Base-by-base conservation (phyloP, 345 rosid species). In the Brassica juncea region DNA sequence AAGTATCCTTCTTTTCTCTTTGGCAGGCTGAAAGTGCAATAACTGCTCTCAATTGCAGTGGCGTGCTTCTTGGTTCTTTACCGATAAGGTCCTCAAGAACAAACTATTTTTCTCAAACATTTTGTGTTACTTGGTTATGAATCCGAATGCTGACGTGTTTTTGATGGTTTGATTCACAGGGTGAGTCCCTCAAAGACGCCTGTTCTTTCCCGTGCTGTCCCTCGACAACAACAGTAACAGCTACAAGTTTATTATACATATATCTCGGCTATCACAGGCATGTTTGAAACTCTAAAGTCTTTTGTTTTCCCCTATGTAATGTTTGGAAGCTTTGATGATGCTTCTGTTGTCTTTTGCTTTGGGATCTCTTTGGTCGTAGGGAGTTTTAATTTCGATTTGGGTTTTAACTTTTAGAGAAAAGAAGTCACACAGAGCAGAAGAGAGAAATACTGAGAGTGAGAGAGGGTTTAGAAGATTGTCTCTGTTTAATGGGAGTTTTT, bases 1-100 rank as follows among this genome's bases (percentile, higher is more conserved):
- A 47, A 69, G 79, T 49, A 63, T 37, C 35, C 15, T 25, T 68
- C 34, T 72, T 73, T 67, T 23, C 44, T 75, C 15, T n/a, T 39
- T 25, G 63, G 77, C 89, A 93, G 98, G 98, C 97, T 72, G 98
- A 94, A 84, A 91, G 97, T 66, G 98, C 98, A 11, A 94, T 94
- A 72, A 89, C 92, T 62, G 98, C 98, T 80, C 97, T 94, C 63
- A 91, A 88, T 81, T 94, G 97, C 60, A 94, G 98, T 67, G 98
- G 98, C 7, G 94, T 89, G 23, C 87, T 94, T 80, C 89, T 94
- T 82, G 98, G 97, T 71, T 79, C 97, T 65, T 70, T 89, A 84
- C 98, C 98, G 1, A 89, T 93, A 82, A 93, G 98, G 98, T 93
- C 66, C 79, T 49, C 79, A 62, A 60, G 14, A 39, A 62, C 11